phyloP scores from a whole-genome alignment of 768 basidiomycete genomes.

The Panellus pusillus region DNA sequence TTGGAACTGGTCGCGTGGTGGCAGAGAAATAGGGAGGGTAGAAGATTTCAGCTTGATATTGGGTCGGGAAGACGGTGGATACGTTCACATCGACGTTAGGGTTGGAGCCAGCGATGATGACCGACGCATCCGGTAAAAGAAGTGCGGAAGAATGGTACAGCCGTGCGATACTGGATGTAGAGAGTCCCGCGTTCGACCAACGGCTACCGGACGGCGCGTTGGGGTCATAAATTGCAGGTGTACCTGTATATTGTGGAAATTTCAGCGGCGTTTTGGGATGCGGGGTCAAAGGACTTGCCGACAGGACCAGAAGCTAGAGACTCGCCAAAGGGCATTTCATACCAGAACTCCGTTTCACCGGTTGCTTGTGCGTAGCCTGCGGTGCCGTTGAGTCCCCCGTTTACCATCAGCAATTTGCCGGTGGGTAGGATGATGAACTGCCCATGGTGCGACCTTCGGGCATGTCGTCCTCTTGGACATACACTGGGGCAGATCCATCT shows the following conservation, averaged over 20 bases:
- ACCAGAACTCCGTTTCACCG: slow-evolving; percentile 15
- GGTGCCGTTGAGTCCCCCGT: slow-evolving; percentile 59
- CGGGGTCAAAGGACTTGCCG: slow-evolving; percentile 20
- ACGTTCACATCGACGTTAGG: slow-evolving; percentile 63
- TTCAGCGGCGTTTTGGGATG: too few relatives aligned
- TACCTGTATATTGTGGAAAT: slow-evolving; percentile 10
- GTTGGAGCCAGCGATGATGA: slow-evolving; percentile 74
- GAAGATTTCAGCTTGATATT: slow-evolving; percentile 64
- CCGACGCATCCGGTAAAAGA: slow-evolving; percentile 63
- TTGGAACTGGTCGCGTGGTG: slow-evolving; percentile 48
- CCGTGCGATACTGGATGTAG: slow-evolving; percentile 57
- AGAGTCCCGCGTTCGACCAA: slow-evolving; percentile 61
- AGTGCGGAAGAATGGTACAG: slow-evolving; percentile 84
- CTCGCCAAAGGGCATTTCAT: slow-evolving; percentile 51
- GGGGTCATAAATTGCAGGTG: slow-evolving; percentile 73
- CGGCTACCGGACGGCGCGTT: slow-evolving; percentile 58
- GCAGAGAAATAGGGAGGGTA: slow-evolving; percentile 72
- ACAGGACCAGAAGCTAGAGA: slow-evolving; percentile 72
- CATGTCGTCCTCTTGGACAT: slow-evolving; percentile 76
- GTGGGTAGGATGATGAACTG: slow-evolving; percentile 85
- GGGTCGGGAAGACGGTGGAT: slow-evolving; percentile 46
- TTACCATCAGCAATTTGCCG: slow-evolving; percentile 72
- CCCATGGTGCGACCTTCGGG: slow-evolving; percentile 80
- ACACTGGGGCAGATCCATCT: slow-evolving; percentile 59
- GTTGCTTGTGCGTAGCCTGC: slow-evolving; percentile 70